These are phyloP conservation scores for Sphenostylis stenocarpa DNA, from an alignment of 306 rosid species.

Conservation along the genomic window DNA sequence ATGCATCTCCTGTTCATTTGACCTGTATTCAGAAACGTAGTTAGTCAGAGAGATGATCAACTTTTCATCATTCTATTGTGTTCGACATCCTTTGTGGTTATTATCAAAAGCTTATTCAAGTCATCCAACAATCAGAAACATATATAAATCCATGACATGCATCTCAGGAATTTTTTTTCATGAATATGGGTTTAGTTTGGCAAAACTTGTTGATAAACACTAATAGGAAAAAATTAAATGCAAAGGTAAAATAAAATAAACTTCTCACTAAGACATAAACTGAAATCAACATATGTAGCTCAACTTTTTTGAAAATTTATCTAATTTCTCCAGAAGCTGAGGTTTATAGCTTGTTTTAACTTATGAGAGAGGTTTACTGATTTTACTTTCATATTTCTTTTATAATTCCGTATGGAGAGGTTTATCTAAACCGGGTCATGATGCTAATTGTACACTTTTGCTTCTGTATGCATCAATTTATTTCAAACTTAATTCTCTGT, in stretches of 20 bases:
- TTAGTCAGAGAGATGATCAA: not conserved
- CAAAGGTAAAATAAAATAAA: not conserved
- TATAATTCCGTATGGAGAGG: not conserved
- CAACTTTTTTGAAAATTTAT: not conserved
- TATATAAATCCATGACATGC: not conserved
- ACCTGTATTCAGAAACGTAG: not conserved
- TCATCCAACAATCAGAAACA: constrained; percentile 15
- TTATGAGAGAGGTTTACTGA: not conserved
- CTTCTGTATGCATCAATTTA: constrained; percentile 6
- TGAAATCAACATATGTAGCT: not conserved
- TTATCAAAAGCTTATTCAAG: not conserved
- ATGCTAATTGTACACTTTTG: not conserved
- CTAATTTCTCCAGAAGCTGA: not conserved
- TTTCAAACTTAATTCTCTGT: constrained; percentile 10
- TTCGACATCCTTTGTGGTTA: not conserved
- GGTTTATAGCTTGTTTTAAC: not conserved
- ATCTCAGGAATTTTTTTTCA: not conserved
- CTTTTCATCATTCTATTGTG: not conserved
- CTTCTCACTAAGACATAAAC: not conserved
- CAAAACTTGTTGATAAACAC: not conserved
- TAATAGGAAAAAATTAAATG: not conserved
- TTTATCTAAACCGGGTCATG: not conserved
- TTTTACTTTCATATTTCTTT: not conserved
- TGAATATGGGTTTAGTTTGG: not conserved
- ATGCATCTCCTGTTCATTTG: not conserved